A percentile compares a stretch with the other conserved stretches of the same genome.
Evolutionary conservation across 352 stramenopile genomes (phyloP).

Genomic region (Phytophthora niederhauseri): DNA sequence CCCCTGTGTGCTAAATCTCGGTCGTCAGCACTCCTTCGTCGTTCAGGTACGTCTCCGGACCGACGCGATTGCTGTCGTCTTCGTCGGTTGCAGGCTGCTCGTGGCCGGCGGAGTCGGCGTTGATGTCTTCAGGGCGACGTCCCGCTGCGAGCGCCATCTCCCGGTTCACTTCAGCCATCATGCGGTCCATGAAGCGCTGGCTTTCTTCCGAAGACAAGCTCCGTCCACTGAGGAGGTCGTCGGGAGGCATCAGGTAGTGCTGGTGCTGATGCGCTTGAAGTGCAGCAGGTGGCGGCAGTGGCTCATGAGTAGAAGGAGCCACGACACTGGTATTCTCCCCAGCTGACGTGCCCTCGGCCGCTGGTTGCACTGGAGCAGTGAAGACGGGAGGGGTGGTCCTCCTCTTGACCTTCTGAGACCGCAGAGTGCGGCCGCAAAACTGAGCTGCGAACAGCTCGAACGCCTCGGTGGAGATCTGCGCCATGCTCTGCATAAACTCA

Average conservation of each 20-base stretch:
- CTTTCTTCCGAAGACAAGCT: constrained; percentile 67
- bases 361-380: constrained; percentile 10
- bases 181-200: constrained; percentile 82
- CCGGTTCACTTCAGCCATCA: constrained; percentile 66
- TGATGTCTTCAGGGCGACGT: constrained; percentile 5
- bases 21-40: constrained; percentile 74
- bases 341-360: constrained; percentile 1
- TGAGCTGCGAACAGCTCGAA: constrained; percentile 80
- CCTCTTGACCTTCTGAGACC: constrained; percentile 78
- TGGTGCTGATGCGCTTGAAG: constrained; percentile 30
- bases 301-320: constrained; percentile 7
- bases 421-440: constrained; percentile 75
- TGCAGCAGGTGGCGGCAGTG: constrained; percentile 16
- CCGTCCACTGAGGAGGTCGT: constrained; percentile 52
- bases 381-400: constrained; percentile 7
- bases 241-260: constrained; percentile 52
- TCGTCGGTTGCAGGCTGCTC: constrained; percentile 28
- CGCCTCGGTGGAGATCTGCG: constrained; percentile 67
- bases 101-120: constrained; percentile 5
- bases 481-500: constrained; percentile 71
- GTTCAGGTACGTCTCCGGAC: constrained; percentile 72
- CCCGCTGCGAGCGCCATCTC: constrained; percentile 49
- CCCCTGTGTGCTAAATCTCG: constrained; percentile 44
- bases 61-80: constrained; percentile 42
- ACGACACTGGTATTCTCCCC: constrained; percentile 17